Percentiles rank a stretch among this genome's conserved stretches.
These are phyloP conservation scores for Penicillium subrubescens DNA, from an alignment of 495 filamentous ascomycete species.

Conservation along the genomic window DNA sequence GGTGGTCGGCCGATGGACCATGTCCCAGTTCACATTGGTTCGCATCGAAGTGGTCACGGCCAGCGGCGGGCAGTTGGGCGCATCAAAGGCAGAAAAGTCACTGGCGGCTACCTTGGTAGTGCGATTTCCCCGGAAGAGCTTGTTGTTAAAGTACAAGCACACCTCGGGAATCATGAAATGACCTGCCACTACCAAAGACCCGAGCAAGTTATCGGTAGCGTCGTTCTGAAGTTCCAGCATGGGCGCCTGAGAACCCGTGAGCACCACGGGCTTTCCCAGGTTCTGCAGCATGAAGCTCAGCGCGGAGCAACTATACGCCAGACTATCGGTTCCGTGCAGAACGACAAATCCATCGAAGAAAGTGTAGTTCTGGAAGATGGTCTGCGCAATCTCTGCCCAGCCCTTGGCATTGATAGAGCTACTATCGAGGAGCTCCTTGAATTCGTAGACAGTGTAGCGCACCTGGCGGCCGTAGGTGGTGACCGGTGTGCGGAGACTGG, in stretches of 20 bases:
- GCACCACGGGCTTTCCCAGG: conserved; percentile 86
- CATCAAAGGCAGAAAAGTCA: conserved; percentile 83
- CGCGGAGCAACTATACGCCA: conserved; percentile 90
- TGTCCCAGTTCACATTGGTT: conserved; percentile 81
- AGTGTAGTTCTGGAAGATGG: conserved; percentile 75
- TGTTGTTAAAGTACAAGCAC: conserved; percentile 93
- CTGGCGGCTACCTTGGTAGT: conserved; percentile 87
- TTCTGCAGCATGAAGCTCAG: conserved; percentile 94
- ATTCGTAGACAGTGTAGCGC: conserved; percentile 85
- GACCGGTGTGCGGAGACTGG: conserved; percentile 75
- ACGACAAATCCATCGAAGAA: conserved; percentile 94
- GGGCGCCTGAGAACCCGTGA: conserved; percentile 89
- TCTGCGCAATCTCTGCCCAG: conserved; percentile 83
- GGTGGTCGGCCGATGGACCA: conserved; percentile 72
- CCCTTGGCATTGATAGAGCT: conserved; percentile 88
- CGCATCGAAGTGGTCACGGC: conserved; percentile 78
- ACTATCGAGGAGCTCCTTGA: conserved; percentile 83
- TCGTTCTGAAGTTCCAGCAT: conserved; percentile 94
- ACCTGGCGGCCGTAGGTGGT: conserved; percentile 81
- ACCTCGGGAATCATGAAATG: conserved; percentile 98
- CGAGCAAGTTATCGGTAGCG: conserved; percentile 93
- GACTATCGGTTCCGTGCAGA: conserved; percentile 92
- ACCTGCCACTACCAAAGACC: conserved; percentile 89
- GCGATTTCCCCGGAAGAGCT: conserved; percentile 88
- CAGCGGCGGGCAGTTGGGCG: conserved; percentile 79